phyloP scores from a whole-genome alignment of 2,329 filamentous ascomycete species.

The Fusarium proliferatum region DNA sequence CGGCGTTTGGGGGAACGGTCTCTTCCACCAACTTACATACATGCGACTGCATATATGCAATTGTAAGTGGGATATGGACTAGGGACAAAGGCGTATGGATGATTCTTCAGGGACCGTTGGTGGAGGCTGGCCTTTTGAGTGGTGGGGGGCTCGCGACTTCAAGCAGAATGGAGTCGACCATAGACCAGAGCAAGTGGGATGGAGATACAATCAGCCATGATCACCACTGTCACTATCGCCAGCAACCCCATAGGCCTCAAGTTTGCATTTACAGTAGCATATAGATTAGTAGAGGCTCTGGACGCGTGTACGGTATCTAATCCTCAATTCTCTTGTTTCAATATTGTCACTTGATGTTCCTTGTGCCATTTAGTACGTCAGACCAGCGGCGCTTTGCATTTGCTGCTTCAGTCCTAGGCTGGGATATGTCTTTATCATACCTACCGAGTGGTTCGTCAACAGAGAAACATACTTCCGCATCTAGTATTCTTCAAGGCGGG shows the following conservation, averaged over 20 bases:
- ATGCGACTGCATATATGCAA: slow-evolving; percentile 27
- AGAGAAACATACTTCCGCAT: not conserved
- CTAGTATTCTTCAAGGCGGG: not conserved
- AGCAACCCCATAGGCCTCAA: slow-evolving; percentile 2
- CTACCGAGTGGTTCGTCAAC: not conserved
- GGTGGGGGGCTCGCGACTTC: slow-evolving; percentile 3
- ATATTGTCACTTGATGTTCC: slow-evolving; percentile 12
- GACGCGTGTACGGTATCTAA: slow-evolving; percentile 44
- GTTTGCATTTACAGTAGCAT: slow-evolving; percentile 34
- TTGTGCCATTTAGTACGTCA: not conserved
- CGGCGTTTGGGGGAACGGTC: slow-evolving; percentile 41
- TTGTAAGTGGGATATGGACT: slow-evolving; percentile 35
- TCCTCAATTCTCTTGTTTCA: slow-evolving; percentile 28
- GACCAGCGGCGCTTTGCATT: not conserved
- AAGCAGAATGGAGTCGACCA: slow-evolving; percentile 6
- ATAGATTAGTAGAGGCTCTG: slow-evolving; percentile 39
- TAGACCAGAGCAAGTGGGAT: slow-evolving; percentile 22
- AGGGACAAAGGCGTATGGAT: slow-evolving; percentile 31
- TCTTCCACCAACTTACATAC: slow-evolving; percentile 8
- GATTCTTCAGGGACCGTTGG: slow-evolving; percentile 27
- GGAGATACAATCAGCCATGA: slow-evolving; percentile 14
- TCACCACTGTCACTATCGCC: not conserved
- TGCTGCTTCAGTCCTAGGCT: not conserved
- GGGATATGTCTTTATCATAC: not conserved
- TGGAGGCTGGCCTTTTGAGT: slow-evolving; percentile 26